Evolutionary conservation across 2,329 filamentous ascomycete species (phyloP), one percentile per base, ranked within the genome.

Genomic region (Phoma herbarum): DNA sequence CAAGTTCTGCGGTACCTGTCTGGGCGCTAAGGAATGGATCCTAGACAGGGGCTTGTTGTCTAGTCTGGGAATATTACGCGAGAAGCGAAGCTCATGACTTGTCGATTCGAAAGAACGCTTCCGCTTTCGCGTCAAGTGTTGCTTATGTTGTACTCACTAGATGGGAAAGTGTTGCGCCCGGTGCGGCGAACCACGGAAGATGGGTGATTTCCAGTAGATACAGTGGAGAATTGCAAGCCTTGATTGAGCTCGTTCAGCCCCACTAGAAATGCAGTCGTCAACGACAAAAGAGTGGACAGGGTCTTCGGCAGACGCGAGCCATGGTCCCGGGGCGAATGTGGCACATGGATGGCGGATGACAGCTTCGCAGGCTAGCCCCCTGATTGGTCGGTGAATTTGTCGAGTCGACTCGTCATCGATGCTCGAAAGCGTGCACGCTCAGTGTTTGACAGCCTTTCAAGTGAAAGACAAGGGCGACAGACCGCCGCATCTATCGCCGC

Each of bases 1-100:
- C 62, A 66, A 60, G 63, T 73, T 67, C 31, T 57, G 60, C 51
- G 62, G 60, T 64, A 59, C 57, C 20, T 45, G 23, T 62, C 48
- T 46, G 45, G 37, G 41, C 41, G 29, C 55, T 48, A 61, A 58
- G 60, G 45, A 48, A 53, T 39, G 35, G 41, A 37, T 46, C 33
- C 12, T 14, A 46, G 33, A 25, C 12, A 58, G 46, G 41, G 50
- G 58, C 25, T 45, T 37, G 49, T 33, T 59, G 50, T 54, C 42
- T 23, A n/a, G n/a, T 50, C 29, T n/a, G 63, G 60, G 43, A 51
- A 57, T 46, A 44, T 55, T 54, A 58, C 55, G 60, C 62, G 59
- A 64, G 44, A 29, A 22, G 45, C 44, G 50, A 52, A 44, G 42
- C 29, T 51, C 43, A 49, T 49, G 50, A 52, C 33, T 33, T 44